These are phyloP conservation scores for Blastobotrys ciferrii DNA, from an alignment of 1,139 yeast genomes.

Conservation along the genomic window DNA sequence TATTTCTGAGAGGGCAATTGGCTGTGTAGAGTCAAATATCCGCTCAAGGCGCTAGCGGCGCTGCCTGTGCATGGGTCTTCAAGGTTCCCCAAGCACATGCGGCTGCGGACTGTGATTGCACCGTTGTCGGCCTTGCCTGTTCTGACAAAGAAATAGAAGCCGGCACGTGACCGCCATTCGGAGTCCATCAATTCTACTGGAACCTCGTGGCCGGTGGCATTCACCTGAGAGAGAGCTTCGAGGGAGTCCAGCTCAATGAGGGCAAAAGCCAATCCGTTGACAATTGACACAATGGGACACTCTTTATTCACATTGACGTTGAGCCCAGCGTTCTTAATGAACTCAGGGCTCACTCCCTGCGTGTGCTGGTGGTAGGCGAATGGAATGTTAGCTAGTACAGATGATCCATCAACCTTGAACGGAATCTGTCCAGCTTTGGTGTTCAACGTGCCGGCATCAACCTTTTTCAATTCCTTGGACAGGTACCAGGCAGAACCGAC, in stretches of 20 bases:
- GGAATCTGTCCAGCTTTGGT: constrained; percentile 20
- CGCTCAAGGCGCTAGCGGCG: constrained; percentile 15
- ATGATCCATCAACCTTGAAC: constrained; percentile 12
- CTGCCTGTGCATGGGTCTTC: constrained; percentile 22
- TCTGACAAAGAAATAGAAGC: constrained; percentile 4
- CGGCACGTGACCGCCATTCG: constrained; percentile 1
- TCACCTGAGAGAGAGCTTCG: constrained; percentile 11
- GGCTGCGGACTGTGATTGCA: constrained; percentile 9
- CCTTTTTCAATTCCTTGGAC: background rate
- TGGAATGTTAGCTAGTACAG: constrained; percentile 12
- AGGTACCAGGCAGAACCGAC: constrained; percentile 44
- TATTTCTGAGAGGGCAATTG: background rate
- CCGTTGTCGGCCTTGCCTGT: background rate
- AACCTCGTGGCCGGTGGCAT: background rate
- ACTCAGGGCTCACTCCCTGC: background rate
- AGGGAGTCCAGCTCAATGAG: constrained; percentile 16
- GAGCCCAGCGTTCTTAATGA: constrained; percentile 6
- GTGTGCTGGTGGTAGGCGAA: constrained; percentile 15
- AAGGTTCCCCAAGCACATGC: constrained; percentile 16
- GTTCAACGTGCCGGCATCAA: constrained; percentile 10
- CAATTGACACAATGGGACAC: constrained; percentile 17
- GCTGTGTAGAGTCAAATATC: constrained; percentile 11
- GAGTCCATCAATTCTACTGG: constrained; percentile 1
- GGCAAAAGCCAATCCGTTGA: constrained; percentile 19
- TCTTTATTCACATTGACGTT: background rate